Conservation (phyloP, 2,329 filamentous ascomycete species). For the Penicillium sclerotiorum region DNA sequence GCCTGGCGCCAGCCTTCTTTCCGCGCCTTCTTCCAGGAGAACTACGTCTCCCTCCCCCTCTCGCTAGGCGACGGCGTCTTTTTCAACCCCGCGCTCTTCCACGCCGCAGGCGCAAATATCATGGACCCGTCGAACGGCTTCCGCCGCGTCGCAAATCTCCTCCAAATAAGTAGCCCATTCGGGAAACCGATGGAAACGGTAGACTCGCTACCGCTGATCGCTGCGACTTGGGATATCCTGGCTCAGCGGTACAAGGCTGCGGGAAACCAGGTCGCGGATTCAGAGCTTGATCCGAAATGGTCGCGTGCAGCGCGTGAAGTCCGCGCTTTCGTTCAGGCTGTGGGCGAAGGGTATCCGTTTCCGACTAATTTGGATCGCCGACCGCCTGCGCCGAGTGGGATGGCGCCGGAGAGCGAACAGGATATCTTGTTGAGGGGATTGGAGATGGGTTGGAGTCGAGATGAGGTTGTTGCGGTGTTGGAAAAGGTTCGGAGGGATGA, state of each 20-base stretch:
- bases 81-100: conserved; percentile 66
- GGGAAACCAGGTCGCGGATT: conserved; percentile 20
- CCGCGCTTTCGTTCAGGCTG: conserved; percentile 52
- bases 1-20: conserved; percentile 59
- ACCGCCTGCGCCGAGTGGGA: conserved; percentile 58
- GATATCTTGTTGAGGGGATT: conserved; percentile 53
- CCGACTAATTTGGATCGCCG: conserved; percentile 63
- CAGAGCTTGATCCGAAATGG: conserved; percentile 13
- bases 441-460: conserved; percentile 42
- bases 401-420: conserved; percentile 64
- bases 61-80: conserved; percentile 62
- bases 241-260: conserved; percentile 51
- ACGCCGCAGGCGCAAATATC: conserved; percentile 63
- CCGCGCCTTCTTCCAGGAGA: conserved; percentile 55
- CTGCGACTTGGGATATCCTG: conserved; percentile 57
- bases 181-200: conserved; percentile 67
- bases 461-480: conserved; percentile 47
- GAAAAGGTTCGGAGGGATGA: conserved; percentile 41
- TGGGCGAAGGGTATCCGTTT: conserved; percentile 64
- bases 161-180: conserved; percentile 65
- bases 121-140: conserved; percentile 40
- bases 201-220: conserved; percentile 56
- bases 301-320: conserved; percentile 41
- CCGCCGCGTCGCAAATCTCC: conserved; percentile 60
- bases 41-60: conserved; percentile 57